Evolutionary conservation across 108 stramenopile genomes (phyloP), one percentile per base, ranked within the genome.

Genomic region (Stephanodiscus minutulus): DNA sequence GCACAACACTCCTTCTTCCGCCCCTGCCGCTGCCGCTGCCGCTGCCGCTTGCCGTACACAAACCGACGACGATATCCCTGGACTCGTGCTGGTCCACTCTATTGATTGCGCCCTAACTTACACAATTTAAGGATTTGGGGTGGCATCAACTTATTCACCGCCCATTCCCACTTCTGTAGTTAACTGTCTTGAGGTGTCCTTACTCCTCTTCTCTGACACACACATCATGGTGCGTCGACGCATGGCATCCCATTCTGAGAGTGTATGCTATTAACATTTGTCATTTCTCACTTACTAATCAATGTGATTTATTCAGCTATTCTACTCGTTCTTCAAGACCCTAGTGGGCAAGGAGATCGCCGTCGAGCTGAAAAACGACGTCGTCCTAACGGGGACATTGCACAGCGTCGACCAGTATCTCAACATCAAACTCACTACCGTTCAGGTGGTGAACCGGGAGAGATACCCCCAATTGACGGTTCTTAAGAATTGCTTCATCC

Each of bases 271-370:
- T 5, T 48, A 48, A 18, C 52, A 21, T 5, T 22, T 53, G 52
- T 24, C 25, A 27, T 27, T 25, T 53, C 52, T 24, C 52, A 53
- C 52, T 53, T 4, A 11, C 35, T 25, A 35, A 21, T 29, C 27
- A 29, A 28, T 54, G 18, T 58, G 8, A 41, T 46, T 35, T 47
- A 43, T 64, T 17, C 72, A 98, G 99, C 83, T 99, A 71, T 99
- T 99, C 78, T 92, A 94, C 64, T 97, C 98, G 37, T 98, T 99
- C 71, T 99, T 99, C 98, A 99, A 99, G 82, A 99, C 98, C n/a
- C 88, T 99, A 52, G 97, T 98, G 25, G 98, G 97, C 49, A 98
- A 99, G 72, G 94, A 97, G 59, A 86, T 99, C 43, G 96, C 96
- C 7, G 98, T 99, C 18, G 99, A 99, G 80, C 82, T 99, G 3